Evolutionary conservation across 768 basidiomycete species (phyloP).

Genomic region (Naematelia aurantialba): DNA sequence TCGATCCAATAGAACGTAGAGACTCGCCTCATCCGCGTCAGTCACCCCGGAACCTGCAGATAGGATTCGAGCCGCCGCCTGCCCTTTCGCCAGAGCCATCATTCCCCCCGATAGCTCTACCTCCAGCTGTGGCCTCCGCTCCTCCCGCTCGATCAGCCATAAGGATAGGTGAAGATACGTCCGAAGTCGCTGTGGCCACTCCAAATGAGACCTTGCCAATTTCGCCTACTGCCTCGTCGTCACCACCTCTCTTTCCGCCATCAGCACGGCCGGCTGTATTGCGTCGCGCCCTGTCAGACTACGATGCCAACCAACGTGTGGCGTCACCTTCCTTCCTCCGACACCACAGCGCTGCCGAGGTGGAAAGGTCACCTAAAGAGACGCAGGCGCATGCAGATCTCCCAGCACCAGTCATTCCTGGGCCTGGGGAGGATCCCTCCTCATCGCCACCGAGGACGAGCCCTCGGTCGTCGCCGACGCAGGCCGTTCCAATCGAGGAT

Average conservation of each 20-base stretch:
- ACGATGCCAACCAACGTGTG: slow-evolving; percentile 20
- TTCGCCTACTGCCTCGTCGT: slow-evolving; percentile 6
- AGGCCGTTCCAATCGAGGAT: not conserved
- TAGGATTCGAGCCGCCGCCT: not conserved
- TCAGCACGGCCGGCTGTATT: slow-evolving; percentile 26
- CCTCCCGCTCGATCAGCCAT: not conserved
- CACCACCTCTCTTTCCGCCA: slow-evolving; percentile 26
- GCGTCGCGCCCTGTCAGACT: slow-evolving; percentile 38
- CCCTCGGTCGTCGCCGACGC: slow-evolving; percentile 16
- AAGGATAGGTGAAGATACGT: not conserved
- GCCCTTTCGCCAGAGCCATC: not conserved
- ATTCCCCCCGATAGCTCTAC: slow-evolving; percentile 20
- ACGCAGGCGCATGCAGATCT: slow-evolving; percentile 16
- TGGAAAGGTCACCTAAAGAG: slow-evolving; percentile 26
- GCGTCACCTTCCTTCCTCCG: slow-evolving; percentile 16
- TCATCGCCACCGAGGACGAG: slow-evolving; percentile 16
- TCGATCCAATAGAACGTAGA: not conserved
- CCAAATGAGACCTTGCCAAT: not conserved
- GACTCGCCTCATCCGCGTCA: not conserved
- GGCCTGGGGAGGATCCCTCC: slow-evolving; percentile 8
- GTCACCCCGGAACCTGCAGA: not conserved
- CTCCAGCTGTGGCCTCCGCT: slow-evolving; percentile 10
- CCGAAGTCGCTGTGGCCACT: slow-evolving; percentile 5
- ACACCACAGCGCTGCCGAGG: slow-evolving; percentile 19
- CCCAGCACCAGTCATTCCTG: slow-evolving; percentile 10